Evolutionary conservation across 768 basidiomycete genomes (phyloP).

Genomic region (Psilocybe azurescens): DNA sequence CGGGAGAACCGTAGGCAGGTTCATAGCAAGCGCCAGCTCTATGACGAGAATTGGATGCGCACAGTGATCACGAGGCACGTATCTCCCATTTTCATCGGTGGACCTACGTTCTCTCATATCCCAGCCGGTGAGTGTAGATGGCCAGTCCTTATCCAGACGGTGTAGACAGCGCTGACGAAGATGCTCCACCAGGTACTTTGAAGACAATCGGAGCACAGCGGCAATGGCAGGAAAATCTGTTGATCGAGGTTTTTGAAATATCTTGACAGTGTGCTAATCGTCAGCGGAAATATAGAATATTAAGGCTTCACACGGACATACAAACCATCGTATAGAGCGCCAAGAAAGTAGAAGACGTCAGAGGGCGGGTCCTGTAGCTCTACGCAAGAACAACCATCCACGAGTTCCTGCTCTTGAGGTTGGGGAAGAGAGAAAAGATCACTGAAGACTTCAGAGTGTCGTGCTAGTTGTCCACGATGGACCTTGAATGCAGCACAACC

Average conservation of each 20-base stretch:
- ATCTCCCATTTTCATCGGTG: slow-evolving; percentile 54
- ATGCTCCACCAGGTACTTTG: slow-evolving; percentile 77
- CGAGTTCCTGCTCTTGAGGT: slow-evolving; percentile 49
- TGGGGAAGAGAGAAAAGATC: slow-evolving; percentile 71
- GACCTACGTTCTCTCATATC: slow-evolving; percentile 66
- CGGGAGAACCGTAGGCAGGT: slow-evolving; percentile 61
- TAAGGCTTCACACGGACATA: slow-evolving; percentile 36
- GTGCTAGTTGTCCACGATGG: slow-evolving; percentile 72
- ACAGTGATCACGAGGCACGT: slow-evolving; percentile 61
- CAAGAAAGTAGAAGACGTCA: slow-evolving; percentile 69
- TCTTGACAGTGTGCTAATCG: slow-evolving; percentile 33
- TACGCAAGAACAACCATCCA: slow-evolving; percentile 65
- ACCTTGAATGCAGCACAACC: slow-evolving; percentile 70
- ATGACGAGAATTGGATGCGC: slow-evolving; percentile 76
- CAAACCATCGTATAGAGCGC: slow-evolving; percentile 80
- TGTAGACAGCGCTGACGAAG: slow-evolving; percentile 65
- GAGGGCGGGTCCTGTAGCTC: slow-evolving; percentile 69
- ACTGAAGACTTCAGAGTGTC: slow-evolving; percentile 81
- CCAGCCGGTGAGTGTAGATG: slow-evolving; percentile 69
- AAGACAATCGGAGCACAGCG: slow-evolving; percentile 71
- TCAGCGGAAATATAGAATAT: background rate
- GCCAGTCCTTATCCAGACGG: slow-evolving; percentile 70
- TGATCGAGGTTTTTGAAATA: slow-evolving; percentile 59
- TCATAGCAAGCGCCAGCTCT: slow-evolving; percentile 70
- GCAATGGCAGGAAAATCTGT: slow-evolving; percentile 65